Evolutionary conservation across 805 yeast genomes (phyloP).

Genomic region (Ogataea saltuana): DNA sequence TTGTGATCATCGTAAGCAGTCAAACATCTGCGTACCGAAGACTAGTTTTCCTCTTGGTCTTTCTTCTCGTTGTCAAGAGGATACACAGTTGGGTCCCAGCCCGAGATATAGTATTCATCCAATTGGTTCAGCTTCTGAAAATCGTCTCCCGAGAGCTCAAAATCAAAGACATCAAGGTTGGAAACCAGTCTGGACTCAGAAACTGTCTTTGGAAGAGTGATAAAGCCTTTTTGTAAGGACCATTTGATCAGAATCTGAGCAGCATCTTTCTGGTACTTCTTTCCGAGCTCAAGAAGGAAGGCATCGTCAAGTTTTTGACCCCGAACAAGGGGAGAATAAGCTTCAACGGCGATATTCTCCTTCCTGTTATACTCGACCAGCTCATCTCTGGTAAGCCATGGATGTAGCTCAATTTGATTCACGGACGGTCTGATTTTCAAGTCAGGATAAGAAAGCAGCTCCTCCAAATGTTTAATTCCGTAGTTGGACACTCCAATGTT

Average conservation of each 20-base stretch:
- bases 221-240: conserved; percentile 64
- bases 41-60: not conserved
- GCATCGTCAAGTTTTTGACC: conserved; percentile 49
- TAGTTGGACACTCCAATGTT: conserved; percentile 70
- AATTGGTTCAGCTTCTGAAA: conserved; percentile 34
- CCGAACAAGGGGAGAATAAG: conserved; percentile 66
- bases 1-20: no score
- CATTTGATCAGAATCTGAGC: conserved; percentile 68
- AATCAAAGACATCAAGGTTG: conserved; percentile 43
- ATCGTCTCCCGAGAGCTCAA: conserved; percentile 42
- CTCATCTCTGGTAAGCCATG: conserved; percentile 48
- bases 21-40: not conserved
- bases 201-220: conserved; percentile 40
- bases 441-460: conserved; percentile 48
- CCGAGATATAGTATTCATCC: conserved; percentile 17
- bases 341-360: conserved; percentile 53
- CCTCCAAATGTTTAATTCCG: conserved; percentile 58
- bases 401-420: conserved; percentile 53
- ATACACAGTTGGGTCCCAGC: conserved; percentile 25
- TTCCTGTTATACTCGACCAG: conserved; percentile 44
- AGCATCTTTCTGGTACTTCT: conserved; percentile 47
- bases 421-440: conserved; percentile 46
- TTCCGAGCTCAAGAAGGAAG: conserved; percentile 43
- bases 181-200: conserved; percentile 37
- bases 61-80: conserved; percentile 18